Evolutionary conservation across 2,329 filamentous ascomycete genomes (phyloP).

Genomic region (Sphaerulina populicola): DNA sequence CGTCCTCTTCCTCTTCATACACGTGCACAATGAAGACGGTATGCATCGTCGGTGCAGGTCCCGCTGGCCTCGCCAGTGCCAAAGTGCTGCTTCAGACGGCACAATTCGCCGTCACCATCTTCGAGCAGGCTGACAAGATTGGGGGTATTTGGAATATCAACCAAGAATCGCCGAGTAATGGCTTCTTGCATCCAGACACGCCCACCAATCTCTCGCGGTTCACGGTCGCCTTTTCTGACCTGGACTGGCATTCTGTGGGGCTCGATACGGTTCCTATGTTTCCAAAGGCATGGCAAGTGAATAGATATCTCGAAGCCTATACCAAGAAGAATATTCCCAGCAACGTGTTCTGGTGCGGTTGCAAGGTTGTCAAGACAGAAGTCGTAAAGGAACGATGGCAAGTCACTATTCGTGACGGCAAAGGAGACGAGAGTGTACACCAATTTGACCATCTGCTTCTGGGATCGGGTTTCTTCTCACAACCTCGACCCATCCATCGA

Average conservation of each 20-base stretch:
- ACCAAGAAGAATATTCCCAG: constrained; percentile 47
- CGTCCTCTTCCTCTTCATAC: background rate
- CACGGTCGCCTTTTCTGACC: constrained; percentile 56
- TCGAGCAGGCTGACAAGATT: constrained; percentile 56
- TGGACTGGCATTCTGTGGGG: constrained; percentile 56
- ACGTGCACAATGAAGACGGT: background rate
- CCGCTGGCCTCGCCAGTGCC: constrained; percentile 36
- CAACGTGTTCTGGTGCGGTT: constrained; percentile 42
- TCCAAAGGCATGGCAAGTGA: constrained; percentile 69
- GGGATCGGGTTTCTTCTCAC: constrained; percentile 68
- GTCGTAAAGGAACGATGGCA: constrained; percentile 15
- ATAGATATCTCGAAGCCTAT: constrained; percentile 62
- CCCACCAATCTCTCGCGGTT: constrained; percentile 68
- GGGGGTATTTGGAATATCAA: constrained; percentile 67
- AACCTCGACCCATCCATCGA: constrained; percentile 49
- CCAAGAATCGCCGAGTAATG: constrained; percentile 31
- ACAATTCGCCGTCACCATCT: constrained; percentile 60
- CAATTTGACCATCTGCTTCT: constrained; percentile 65
- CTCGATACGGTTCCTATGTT: constrained; percentile 51
- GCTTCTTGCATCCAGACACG: constrained; percentile 54
- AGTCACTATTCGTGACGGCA: constrained; percentile 16
- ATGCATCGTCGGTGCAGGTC: background rate
- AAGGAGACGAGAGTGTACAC: constrained; percentile 15
- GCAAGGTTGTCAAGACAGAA: constrained; percentile 19
- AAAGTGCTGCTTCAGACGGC: constrained; percentile 60